Conservation (phyloP, 1,284 basidiomycete species). For the Somion occarium region DNA sequence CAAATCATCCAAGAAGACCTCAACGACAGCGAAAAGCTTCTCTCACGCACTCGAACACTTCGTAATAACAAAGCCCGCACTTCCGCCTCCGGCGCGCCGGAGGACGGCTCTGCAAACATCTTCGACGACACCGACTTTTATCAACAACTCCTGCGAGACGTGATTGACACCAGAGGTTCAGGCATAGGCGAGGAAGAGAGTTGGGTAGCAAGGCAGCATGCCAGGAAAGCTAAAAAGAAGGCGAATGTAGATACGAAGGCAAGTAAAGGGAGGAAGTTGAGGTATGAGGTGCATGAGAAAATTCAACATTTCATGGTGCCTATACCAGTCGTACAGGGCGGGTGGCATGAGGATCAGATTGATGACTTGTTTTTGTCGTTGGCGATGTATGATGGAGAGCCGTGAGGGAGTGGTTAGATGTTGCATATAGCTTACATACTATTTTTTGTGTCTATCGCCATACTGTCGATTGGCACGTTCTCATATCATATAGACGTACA, state of each 20-base stretch:
- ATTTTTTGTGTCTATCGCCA: not conserved
- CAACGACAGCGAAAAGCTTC: conserved; percentile 47
- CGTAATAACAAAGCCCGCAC: conserved; percentile 33
- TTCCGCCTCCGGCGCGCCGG: conserved; percentile 32
- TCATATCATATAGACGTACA: too few relatives aligned
- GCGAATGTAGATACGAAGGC: conserved; percentile 90
- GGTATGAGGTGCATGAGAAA: conserved; percentile 92
- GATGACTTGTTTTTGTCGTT: conserved; percentile 88
- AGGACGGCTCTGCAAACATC: conserved; percentile 29
- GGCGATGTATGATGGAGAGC: conserved; percentile 25
- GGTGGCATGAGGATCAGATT: conserved; percentile 91
- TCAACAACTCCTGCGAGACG: conserved; percentile 81
- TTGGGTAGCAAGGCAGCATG: conserved; percentile 64
- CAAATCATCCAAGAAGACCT: conserved; percentile 71
- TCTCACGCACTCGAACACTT: conserved; percentile 52
- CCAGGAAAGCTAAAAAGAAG: conserved; percentile 56
- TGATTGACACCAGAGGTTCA: conserved; percentile 67
- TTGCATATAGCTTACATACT: not conserved
- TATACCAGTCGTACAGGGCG: conserved; percentile 48
- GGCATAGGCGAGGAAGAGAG: conserved; percentile 35
- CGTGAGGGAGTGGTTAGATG: not conserved
- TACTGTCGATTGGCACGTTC: not conserved
- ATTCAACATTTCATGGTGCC: conserved; percentile 94
- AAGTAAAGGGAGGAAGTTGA: conserved; percentile 69
- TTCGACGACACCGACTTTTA: conserved; percentile 94